Conservation (phyloP, 305 asterid genomes). For the Fraxinus angustifolia region DNA sequence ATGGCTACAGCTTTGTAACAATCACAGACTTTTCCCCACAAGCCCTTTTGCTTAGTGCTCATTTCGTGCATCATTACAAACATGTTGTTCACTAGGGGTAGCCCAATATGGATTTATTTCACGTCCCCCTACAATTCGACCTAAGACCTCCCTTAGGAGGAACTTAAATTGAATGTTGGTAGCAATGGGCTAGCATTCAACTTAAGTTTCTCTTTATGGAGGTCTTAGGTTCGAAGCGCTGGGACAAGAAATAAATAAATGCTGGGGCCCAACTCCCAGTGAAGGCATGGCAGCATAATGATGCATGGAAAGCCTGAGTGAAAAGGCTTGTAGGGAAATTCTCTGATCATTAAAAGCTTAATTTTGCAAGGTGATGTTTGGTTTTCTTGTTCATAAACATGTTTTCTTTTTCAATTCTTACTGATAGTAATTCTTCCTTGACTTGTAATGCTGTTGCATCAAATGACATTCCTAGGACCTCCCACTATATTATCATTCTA, state of each 20-base stretch:
- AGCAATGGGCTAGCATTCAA: not conserved
- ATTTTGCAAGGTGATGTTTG: not conserved
- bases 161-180: not conserved
- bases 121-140: not conserved
- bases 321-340: not conserved
- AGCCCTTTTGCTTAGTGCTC: not conserved
- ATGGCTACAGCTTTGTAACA: not conserved
- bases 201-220: not conserved
- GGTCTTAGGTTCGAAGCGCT: not conserved
- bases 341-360: not conserved
- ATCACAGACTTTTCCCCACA: not conserved
- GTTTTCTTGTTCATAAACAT: not conserved
- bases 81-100: not conserved
- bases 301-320: not conserved
- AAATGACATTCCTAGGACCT: not conserved
- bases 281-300: not conserved
- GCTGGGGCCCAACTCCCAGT: not conserved
- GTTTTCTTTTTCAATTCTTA: not conserved
- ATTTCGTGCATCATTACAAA: not conserved
- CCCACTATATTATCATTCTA: too few relatives aligned
- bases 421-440: not conserved
- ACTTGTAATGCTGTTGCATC: not conserved
- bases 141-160: not conserved
- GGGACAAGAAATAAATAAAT: not conserved
- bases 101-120: not conserved